These are phyloP conservation scores for Proliferodiscus dingleyae DNA, from an alignment of 2,329 filamentous ascomycete species.

Conservation along the genomic window DNA sequence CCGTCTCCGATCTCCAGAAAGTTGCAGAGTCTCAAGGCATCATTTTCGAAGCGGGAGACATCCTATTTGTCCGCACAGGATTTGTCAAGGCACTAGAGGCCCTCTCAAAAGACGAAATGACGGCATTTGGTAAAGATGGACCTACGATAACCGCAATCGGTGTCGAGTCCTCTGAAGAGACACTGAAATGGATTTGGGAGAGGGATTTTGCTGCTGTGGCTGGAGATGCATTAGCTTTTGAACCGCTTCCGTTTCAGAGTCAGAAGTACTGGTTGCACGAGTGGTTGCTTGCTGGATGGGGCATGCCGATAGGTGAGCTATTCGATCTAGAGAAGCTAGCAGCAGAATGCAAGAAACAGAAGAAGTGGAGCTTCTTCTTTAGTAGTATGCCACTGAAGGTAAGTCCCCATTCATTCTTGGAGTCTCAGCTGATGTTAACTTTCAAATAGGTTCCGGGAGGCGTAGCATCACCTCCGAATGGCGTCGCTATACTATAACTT, in stretches of 20 bases:
- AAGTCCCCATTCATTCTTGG: not conserved
- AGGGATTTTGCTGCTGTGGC: conserved; percentile 41
- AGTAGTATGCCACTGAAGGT: conserved; percentile 56
- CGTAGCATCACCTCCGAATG: conserved; percentile 27
- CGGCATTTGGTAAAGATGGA: conserved; percentile 23
- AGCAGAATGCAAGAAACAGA: conserved; percentile 45
- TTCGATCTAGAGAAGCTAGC: conserved; percentile 42
- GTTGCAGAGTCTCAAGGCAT: conserved; percentile 33
- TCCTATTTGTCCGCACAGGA: conserved; percentile 37
- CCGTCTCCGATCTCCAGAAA: conserved; percentile 28
- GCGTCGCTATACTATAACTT: conserved; percentile 26
- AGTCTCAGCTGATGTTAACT: not conserved
- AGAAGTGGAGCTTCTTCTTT: conserved; percentile 57
- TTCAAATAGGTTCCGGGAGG: conserved; percentile 23
- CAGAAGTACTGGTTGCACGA: conserved; percentile 29
- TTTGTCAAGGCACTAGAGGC: conserved; percentile 30
- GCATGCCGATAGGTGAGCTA: conserved; percentile 46
- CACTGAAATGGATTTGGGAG: conserved; percentile 43
- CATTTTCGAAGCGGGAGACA: conserved; percentile 34
- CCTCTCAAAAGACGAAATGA: conserved; percentile 20
- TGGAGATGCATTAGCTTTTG: conserved; percentile 39
- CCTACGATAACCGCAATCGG: conserved; percentile 29
- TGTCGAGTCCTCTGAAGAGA: conserved; percentile 32
- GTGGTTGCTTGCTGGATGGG: conserved; percentile 46
- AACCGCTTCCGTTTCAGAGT: conserved; percentile 35